Evolutionary conservation across 2,329 filamentous ascomycete species (phyloP), one percentile per base, ranked within the genome.

Genomic region (Ophiostoma ulmi): DNA sequence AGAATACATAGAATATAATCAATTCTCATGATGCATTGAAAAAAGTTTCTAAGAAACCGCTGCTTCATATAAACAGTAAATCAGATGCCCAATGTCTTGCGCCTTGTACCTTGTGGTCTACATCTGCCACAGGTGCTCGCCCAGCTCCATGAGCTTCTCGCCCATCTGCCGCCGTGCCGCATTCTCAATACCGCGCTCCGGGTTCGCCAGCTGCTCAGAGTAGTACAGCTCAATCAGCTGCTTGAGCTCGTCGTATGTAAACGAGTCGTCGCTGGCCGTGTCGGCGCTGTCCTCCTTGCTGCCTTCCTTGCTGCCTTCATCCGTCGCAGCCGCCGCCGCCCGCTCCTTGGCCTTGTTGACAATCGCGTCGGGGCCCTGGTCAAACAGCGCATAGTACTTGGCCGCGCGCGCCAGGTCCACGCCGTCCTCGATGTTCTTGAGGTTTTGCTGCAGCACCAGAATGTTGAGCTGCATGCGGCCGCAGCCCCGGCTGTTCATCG

Each of bases 401-500:
- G 87, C 85, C 0, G 90, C 87, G 48, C 87, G 82, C 4, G 84
- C 83, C 38, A 94, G 82, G 71, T 86, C 84, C 3, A 91, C 89
- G 10, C 86, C 86, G 1, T 87, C 84, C 79, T 95, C 93, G 69
- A 99, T 90, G 75, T 97, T 97, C 82, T 97, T 97, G 70, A 99
- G 87, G 76, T 97, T 97, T 78, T 99, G 95, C 80, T 98, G 94
- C 69, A 99, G 83, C 58, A 99, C 95, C 35, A 97, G 85, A 67
- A 97, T 93, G 78, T 99, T 97, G 76, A 98, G 87, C 78, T 93
- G 90, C 87, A 99, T 93, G 52, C 93, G 87, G n/a, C 89, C 88
- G 72, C 90, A 92, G 61, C 95, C 95, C 75, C 91, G 87, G 52
- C 81, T 82, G 78, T 99, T 97, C 89, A 99, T 94, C 8, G 90